Percentiles rank a stretch among this genome's conserved stretches.
phyloP scores from a whole-genome alignment of 2,329 filamentous ascomycete genomes.

The Aureobasidium vineae region DNA sequence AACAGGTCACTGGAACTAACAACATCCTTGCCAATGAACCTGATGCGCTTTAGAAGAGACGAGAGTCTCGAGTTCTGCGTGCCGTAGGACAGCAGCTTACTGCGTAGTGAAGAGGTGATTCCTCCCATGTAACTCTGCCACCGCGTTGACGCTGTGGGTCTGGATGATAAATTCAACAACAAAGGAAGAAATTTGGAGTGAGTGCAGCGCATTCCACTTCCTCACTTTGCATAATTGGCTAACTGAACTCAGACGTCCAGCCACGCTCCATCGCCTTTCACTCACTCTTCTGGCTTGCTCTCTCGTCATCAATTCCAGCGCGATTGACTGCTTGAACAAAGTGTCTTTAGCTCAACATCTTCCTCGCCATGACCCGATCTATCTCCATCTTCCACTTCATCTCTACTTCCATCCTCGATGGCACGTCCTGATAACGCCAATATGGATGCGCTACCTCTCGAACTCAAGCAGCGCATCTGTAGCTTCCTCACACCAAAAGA shows the following conservation, averaged over 20 bases:
- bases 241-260: background rate
- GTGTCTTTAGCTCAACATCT: background rate
- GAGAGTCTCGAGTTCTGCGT: background rate
- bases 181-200: background rate
- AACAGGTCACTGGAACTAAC: too few species aligned
- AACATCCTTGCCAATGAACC: background rate
- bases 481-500: background rate
- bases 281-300: background rate
- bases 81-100: background rate
- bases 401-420: background rate
- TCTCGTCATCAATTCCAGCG: too few species aligned
- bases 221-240: background rate
- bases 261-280: background rate
- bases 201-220: background rate
- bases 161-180: background rate
- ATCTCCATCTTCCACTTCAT: background rate
- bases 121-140: background rate
- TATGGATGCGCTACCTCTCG: background rate
- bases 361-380: background rate
- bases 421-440: too few species aligned
- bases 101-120: background rate
- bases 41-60: background rate
- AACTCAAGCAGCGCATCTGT: slow-evolving; percentile 14
- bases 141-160: background rate
- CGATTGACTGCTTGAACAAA: background rate